Evolutionary conservation across 2,329 filamentous ascomycete species (phyloP).

Genomic region (Parastagonospora avenae): DNA sequence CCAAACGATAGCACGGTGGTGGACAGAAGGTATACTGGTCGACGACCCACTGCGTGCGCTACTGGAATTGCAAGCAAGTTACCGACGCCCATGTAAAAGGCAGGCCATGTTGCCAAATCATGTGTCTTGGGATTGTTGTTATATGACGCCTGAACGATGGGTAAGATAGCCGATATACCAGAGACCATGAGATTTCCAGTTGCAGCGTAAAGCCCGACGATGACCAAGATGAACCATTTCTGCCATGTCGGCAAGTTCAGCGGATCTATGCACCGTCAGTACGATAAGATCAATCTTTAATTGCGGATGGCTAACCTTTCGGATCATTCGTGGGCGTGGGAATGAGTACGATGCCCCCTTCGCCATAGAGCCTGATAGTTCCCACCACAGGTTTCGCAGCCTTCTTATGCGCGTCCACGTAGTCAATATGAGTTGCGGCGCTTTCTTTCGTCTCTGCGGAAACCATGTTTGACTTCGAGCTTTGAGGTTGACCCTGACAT

Average conservation of each 20-base stretch:
- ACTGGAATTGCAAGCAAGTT: conserved; percentile 14
- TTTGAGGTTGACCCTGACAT: not conserved
- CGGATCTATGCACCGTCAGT: conserved; percentile 2
- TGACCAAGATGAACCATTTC: conserved; percentile 13
- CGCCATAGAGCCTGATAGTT: conserved; percentile 13
- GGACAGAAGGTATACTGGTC: conserved; percentile 13
- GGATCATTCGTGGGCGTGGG: conserved; percentile 15
- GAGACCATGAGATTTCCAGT: conserved; percentile 14
- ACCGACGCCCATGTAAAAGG: conserved; percentile 16
- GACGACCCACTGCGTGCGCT: conserved; percentile 12
- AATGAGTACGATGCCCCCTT: conserved; percentile 15
- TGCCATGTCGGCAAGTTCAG: conserved; percentile 14
- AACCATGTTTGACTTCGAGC: conserved; percentile 1
- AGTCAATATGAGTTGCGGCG: conserved; percentile 10
- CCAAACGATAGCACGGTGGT: conserved; percentile 11
- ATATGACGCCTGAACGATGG: conserved; percentile 8
- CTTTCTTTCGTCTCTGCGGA: conserved; percentile 1
- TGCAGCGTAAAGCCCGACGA: conserved; percentile 13
- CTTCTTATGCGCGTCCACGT: conserved; percentile 13
- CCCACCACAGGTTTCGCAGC: conserved; percentile 16
- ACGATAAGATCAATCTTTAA: not conserved
- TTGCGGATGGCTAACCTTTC: conserved; percentile 6
- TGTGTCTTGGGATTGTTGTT: conserved; percentile 7
- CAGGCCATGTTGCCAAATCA: conserved; percentile 15
- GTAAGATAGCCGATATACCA: conserved; percentile 14